Conservation (phyloP, 768 basidiomycete species). For the Mrakia gelida region DNA sequence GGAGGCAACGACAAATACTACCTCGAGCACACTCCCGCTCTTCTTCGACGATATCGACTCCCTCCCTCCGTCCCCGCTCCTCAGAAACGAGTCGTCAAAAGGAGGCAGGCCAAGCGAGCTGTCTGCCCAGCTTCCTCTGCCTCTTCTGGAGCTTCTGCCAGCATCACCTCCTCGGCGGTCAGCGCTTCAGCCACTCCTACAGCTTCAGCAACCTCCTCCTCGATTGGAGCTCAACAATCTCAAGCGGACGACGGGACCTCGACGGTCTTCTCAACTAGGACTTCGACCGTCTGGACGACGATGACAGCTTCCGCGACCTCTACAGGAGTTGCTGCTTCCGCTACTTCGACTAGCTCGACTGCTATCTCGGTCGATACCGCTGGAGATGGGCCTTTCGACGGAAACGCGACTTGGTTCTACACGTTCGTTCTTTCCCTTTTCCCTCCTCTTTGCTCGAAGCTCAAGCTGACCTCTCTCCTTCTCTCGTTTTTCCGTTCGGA, state of each 20-base stretch:
- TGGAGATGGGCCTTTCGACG: constrained; percentile 52
- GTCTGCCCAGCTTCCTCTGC: constrained; percentile 2
- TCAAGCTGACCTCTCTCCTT: constrained; percentile 36
- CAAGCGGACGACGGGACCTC: constrained; percentile 3
- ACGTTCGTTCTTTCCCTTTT: background rate
- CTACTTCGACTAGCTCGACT: constrained; percentile 31
- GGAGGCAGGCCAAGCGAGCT: background rate
- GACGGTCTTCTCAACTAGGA: constrained; percentile 32
- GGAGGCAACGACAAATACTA: background rate
- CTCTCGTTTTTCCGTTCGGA: constrained; percentile 35
- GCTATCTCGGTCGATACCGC: constrained; percentile 35
- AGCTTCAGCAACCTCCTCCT: background rate
- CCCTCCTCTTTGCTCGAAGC: constrained; percentile 8
- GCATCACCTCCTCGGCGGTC: background rate
- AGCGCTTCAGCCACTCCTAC: constrained; percentile 1
- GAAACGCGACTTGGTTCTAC: constrained; percentile 47
- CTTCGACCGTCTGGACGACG: constrained; percentile 24
- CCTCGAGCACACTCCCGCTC: constrained; percentile 7
- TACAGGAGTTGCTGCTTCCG: constrained; percentile 15
- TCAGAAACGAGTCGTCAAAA: background rate
- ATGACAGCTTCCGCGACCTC: constrained; percentile 14
- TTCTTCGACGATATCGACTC: constrained; percentile 2
- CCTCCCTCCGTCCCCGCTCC: background rate
- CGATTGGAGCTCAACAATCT: too few species aligned
- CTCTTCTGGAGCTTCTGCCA: background rate